Conservation (phyloP, 192 early-diverging fungal genomes). For the Entomortierella parvispora region DNA sequence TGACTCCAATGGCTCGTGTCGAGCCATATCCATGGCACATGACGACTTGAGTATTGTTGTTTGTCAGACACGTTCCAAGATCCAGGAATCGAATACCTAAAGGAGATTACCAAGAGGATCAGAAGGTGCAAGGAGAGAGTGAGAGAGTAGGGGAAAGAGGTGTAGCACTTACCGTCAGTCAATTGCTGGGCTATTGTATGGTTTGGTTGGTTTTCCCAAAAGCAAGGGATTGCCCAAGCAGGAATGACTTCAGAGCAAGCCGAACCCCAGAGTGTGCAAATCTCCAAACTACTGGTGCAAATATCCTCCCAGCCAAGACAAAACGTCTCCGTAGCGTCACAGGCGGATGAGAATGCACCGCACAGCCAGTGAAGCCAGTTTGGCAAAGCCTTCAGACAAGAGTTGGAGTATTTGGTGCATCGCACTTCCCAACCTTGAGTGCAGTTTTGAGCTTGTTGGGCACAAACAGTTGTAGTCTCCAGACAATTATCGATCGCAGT, state of each 20-base stretch:
- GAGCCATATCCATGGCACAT: slow-evolving; percentile 50
- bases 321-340: slow-evolving; percentile 41
- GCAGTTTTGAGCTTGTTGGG: slow-evolving; percentile 38
- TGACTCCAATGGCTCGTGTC: slow-evolving; percentile 24
- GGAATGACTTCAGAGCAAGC: slow-evolving; percentile 39
- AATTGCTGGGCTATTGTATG: slow-evolving; percentile 45
- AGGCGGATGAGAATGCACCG: slow-evolving; percentile 29
- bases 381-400: slow-evolving; percentile 28
- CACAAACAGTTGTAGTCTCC: slow-evolving; percentile 34
- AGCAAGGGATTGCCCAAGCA: slow-evolving; percentile 33
- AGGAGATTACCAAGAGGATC: not conserved
- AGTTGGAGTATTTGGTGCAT: slow-evolving; percentile 40
- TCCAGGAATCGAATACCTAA: slow-evolving; percentile 55
- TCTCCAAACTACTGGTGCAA: slow-evolving; percentile 32
- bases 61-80: slow-evolving; percentile 47
- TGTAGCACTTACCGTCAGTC: slow-evolving; percentile 33
- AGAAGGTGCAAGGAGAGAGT: not conserved
- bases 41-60: slow-evolving; percentile 32
- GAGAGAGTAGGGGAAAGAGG: too few relatives aligned
- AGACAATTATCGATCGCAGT: slow-evolving; percentile 29
- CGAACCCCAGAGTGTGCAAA: slow-evolving; percentile 40
- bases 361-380: slow-evolving; percentile 49
- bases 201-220: slow-evolving; percentile 55
- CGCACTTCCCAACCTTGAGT: slow-evolving; percentile 18
- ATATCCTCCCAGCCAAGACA: slow-evolving; percentile 50